A percentile compares a stretch with the other conserved stretches of the same genome.
phyloP scores from a whole-genome alignment of 306 rosid genomes.

The Cotoneaster glaucophyllus region DNA sequence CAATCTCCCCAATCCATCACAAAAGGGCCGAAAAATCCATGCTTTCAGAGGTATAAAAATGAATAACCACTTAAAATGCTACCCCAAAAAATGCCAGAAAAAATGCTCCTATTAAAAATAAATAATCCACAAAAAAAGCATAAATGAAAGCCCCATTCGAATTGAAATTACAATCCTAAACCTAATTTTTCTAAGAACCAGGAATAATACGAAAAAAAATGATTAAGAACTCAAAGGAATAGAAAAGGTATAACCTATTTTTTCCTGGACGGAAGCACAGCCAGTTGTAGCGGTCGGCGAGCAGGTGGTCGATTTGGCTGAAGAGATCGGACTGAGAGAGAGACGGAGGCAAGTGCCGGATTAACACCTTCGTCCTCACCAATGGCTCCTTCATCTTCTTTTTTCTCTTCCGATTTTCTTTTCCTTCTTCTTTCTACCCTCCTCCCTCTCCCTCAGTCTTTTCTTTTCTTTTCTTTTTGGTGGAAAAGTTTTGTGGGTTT shows the following conservation, averaged over 20 bases:
- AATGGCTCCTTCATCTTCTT: constrained; percentile 54
- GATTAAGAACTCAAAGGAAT: background rate
- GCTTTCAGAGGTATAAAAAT: background rate
- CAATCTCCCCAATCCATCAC: background rate
- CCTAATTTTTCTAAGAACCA: background rate
- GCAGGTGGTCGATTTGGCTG: constrained; percentile 56
- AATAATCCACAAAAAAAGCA: background rate
- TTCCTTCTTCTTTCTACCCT: background rate
- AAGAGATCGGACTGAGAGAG: constrained; percentile 76
- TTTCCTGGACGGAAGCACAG: constrained; percentile 67
- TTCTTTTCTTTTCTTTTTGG: too few species aligned
- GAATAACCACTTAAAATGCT: background rate
- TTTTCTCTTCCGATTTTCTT: background rate
- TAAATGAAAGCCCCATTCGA: background rate
- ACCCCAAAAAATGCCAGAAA: background rate
- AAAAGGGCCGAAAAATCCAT: background rate
- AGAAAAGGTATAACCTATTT: constrained; percentile 33
- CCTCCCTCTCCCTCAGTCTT: background rate
- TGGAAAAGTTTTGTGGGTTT: too few species aligned
- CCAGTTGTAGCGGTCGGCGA: constrained; percentile 66
- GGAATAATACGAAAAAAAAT: background rate
- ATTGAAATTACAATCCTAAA: background rate
- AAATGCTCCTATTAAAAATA: background rate
- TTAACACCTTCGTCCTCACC: constrained; percentile 69
- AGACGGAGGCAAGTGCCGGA: constrained; percentile 89